Percentiles rank a stretch among this genome's conserved stretches.
These are phyloP conservation scores for Gossypium schwendimanii DNA, from an alignment of 441 rosid genomes.

Conservation along the genomic window DNA sequence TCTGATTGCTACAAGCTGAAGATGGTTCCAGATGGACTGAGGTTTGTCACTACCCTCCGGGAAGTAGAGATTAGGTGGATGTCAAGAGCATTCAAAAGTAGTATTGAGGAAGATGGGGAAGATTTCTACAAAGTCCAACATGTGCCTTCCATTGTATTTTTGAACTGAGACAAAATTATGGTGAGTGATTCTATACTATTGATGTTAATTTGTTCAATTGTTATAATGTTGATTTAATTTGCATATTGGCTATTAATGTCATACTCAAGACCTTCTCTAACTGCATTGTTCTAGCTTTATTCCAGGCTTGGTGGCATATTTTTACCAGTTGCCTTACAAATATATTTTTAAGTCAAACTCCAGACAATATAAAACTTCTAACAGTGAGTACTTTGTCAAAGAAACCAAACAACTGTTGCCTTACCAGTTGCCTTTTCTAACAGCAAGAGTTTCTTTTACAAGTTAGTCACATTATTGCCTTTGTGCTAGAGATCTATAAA, in stretches of 20 bases:
- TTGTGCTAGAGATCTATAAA: not conserved
- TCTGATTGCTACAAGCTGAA: constrained; percentile 24
- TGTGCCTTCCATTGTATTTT: constrained; percentile 28
- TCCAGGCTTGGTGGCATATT: not conserved
- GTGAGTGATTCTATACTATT: not conserved
- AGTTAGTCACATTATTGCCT: not conserved
- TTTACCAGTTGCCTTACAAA: not conserved
- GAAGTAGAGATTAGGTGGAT: constrained; percentile 24
- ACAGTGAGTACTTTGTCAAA: not conserved
- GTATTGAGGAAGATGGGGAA: constrained; percentile 22
- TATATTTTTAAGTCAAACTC: not conserved
- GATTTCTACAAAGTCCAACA: constrained; percentile 32
- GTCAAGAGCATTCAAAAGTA: constrained; percentile 28
- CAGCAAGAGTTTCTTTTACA: not conserved
- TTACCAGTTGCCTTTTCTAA: not conserved
- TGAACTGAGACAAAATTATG: constrained; percentile 10
- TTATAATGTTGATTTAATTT: not conserved
- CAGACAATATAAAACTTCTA: not conserved
- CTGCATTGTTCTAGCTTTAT: not conserved
- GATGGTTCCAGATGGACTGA: constrained; percentile 25
- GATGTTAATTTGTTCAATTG: not conserved
- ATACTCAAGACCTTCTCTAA: not conserved
- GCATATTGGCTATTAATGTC: not conserved
- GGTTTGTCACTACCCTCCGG: constrained; percentile 11
- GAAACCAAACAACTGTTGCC: not conserved